Evolutionary conservation across 2,329 filamentous ascomycete genomes (phyloP).

Genomic region (Gnomoniopsis smithogilvyi): DNA sequence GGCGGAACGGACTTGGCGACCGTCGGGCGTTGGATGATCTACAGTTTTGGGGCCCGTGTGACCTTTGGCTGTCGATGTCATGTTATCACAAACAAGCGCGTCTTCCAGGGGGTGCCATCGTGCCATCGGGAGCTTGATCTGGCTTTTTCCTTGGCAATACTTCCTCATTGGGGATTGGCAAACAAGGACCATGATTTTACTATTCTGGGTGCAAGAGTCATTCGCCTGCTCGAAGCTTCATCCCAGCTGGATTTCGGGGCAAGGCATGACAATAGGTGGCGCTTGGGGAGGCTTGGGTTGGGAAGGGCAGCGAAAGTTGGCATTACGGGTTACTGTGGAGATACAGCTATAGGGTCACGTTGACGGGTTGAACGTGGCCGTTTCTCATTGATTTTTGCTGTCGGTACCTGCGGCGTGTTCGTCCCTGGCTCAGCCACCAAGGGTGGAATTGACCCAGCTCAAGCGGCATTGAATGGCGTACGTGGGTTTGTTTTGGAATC

Average conservation of each 20-base stretch:
- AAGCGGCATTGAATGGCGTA: too few species aligned
- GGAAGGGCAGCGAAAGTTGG: conserved; percentile 1
- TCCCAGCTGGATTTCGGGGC: background rate
- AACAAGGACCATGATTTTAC: background rate
- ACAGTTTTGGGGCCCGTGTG: background rate
- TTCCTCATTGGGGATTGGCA: background rate
- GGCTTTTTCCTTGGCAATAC: background rate
- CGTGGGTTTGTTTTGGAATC: too few species aligned
- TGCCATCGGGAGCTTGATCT: conserved; percentile 11
- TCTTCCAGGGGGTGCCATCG: background rate
- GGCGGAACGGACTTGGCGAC: background rate
- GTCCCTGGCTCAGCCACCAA: conserved; percentile 8
- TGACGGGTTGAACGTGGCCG: conserved; percentile 12
- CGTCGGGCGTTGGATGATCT: background rate
- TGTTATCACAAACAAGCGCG: background rate
- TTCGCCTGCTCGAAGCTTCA: conserved; percentile 9
- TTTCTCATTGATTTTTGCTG: conserved; percentile 14
- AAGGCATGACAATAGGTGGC: background rate
- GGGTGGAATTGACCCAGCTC: background rate
- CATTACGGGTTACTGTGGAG: conserved; percentile 14
- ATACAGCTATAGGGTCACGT: conserved; percentile 1
- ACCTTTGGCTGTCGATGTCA: background rate
- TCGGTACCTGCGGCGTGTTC: conserved; percentile 13
- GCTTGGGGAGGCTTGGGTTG: background rate
- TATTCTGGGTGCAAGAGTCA: background rate